Conservation (phyloP, 2,329 filamentous ascomycete genomes). For the Penicillium sp. region DNA sequence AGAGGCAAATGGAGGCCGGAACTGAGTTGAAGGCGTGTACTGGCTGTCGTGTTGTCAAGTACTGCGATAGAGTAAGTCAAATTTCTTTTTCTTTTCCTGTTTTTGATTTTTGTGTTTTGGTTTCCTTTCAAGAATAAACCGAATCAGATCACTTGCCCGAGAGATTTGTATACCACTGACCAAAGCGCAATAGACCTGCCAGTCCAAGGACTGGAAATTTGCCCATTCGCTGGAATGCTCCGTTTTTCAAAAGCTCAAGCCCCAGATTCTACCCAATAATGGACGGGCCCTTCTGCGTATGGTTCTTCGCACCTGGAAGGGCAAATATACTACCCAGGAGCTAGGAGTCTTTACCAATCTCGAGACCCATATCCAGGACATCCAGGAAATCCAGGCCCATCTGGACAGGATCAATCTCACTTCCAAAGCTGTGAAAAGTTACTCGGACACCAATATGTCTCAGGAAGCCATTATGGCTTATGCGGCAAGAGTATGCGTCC, state of each 20-base stretch:
- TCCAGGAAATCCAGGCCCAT: slow-evolving; percentile 44
- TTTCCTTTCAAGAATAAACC: not conserved
- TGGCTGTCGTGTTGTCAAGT: slow-evolving; percentile 59
- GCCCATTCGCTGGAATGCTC: slow-evolving; percentile 63
- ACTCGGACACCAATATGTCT: slow-evolving; percentile 50
- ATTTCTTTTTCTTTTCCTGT: not conserved
- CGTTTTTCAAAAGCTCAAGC: slow-evolving; percentile 49
- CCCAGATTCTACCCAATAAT: slow-evolving; percentile 55
- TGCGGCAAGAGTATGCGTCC: slow-evolving; percentile 47
- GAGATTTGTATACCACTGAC: too few species aligned
- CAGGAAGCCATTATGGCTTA: slow-evolving; percentile 47
- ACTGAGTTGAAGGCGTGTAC: slow-evolving; percentile 55
- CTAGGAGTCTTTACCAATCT: slow-evolving; percentile 48
- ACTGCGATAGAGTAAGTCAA: slow-evolving; percentile 59
- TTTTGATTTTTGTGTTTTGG: not conserved
- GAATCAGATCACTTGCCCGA: too few species aligned
- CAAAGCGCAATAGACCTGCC: slow-evolving; percentile 51
- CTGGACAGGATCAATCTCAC: slow-evolving; percentile 55
- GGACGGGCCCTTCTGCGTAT: slow-evolving; percentile 59
- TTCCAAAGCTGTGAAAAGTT: slow-evolving; percentile 56
- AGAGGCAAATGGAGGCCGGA: slow-evolving; percentile 28
- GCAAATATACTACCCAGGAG: slow-evolving; percentile 40
- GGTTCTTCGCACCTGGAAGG: slow-evolving; percentile 44
- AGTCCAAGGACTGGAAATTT: slow-evolving; percentile 60
- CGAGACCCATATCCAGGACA: slow-evolving; percentile 52